phyloP scores from a whole-genome alignment of 2,329 filamentous ascomycete genomes.

The Cordyceps farinosa region DNA sequence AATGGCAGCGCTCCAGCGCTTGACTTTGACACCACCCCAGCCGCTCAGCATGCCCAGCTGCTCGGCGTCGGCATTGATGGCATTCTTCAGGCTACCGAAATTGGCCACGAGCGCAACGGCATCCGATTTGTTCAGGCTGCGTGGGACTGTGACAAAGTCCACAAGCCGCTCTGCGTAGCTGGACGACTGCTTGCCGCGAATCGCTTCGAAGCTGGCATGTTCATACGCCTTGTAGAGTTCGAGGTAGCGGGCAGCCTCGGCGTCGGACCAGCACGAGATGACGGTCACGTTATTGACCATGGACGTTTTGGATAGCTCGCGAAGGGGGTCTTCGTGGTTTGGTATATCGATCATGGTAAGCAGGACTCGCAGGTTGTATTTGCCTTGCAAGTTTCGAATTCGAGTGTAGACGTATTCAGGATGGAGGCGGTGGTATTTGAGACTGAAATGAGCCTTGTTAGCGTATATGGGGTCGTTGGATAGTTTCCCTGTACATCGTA shows the following conservation, averaged over 20 bases:
- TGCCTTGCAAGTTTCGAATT: conserved; percentile 77
- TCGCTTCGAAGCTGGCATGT: conserved; percentile 73
- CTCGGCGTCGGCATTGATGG: conserved; percentile 83
- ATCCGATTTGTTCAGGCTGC: conserved; percentile 92
- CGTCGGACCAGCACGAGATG: conserved; percentile 89
- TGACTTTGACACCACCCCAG: conserved; percentile 95
- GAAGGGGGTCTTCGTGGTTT: conserved; percentile 86
- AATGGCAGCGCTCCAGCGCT: conserved; percentile 76
- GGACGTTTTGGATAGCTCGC: conserved; percentile 88
- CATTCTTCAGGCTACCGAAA: conserved; percentile 83
- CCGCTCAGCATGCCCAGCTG: conserved; percentile 81
- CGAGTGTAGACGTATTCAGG: conserved; percentile 97
- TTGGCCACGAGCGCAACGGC: conserved; percentile 85
- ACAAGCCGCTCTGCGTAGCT: conserved; percentile 83
- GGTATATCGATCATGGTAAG: conserved; percentile 92
- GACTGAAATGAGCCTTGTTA: conserved; percentile 37
- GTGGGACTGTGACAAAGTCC: conserved; percentile 87
- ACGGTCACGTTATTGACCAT: conserved; percentile 90
- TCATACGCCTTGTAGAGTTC: conserved; percentile 95
- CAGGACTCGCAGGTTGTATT: conserved; percentile 81
- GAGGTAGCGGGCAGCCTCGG: conserved; percentile 88
- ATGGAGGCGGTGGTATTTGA: conserved; percentile 96
- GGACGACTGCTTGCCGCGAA: conserved; percentile 78
- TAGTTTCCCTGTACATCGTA: conserved; percentile 21
- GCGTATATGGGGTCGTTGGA: background rate